These are phyloP conservation scores for Globisporangium mamillatum DNA, from an alignment of 352 stramenopile genomes.

Conservation along the genomic window DNA sequence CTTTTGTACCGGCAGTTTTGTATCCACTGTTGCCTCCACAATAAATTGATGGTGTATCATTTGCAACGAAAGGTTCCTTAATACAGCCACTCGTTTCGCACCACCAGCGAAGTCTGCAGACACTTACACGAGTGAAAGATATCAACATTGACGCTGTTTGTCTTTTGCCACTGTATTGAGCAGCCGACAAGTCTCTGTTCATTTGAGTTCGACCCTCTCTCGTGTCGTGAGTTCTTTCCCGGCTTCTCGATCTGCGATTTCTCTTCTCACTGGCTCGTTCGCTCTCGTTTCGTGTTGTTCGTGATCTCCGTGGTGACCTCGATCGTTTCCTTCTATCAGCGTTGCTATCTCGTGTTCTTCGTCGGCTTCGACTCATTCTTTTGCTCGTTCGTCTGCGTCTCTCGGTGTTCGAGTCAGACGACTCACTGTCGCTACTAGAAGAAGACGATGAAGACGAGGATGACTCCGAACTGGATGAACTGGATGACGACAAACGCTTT, in stretches of 20 bases:
- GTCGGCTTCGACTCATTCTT: neutral
- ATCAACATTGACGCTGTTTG: neutral
- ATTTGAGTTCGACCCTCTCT: neutral
- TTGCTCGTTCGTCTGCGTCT: neutral
- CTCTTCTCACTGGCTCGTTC: neutral
- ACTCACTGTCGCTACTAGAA: neutral
- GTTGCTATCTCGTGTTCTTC: neutral
- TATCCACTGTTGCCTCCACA: constrained; percentile 52
- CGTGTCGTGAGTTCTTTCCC: neutral
- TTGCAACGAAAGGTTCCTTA: neutral
- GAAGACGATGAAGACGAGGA: neutral
- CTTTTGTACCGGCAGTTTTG: constrained; percentile 52
- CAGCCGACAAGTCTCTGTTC: neutral
- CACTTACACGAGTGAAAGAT: neutral
- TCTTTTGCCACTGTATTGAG: neutral
- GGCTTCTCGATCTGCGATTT: neutral
- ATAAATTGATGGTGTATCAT: constrained; percentile 13
- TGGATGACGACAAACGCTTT: neutral
- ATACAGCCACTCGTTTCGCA: neutral
- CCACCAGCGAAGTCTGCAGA: neutral
- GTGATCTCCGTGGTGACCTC: neutral
- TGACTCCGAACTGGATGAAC: neutral
- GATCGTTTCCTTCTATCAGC: neutral
- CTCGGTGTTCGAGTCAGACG: neutral
- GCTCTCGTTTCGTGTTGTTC: neutral